Conservation (phyloP, 2,329 filamentous ascomycete species). For the Dothistroma pini region DNA sequence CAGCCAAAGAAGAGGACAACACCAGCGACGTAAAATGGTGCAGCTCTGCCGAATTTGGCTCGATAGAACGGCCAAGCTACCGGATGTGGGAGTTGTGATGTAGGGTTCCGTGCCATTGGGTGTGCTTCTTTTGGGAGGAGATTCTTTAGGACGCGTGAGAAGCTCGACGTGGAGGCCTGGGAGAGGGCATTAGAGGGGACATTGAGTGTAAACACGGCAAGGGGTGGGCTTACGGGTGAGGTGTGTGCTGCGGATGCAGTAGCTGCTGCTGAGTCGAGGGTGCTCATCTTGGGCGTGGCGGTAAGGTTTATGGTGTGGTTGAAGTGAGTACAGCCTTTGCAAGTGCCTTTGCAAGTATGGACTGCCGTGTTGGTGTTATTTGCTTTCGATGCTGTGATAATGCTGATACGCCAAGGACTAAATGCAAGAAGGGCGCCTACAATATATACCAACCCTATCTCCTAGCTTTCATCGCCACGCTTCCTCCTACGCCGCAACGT, state of each 20-base stretch:
- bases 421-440: background rate
- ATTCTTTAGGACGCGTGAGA: slow-evolving; percentile 2
- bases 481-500: background rate
- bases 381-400: background rate
- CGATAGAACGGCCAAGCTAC: slow-evolving; percentile 16
- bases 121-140: slow-evolving; percentile 13
- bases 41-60: slow-evolving; percentile 8
- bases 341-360: background rate
- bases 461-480: background rate
- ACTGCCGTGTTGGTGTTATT: background rate
- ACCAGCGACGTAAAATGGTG: slow-evolving; percentile 9
- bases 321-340: background rate
- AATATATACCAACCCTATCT: background rate
- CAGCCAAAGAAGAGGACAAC: slow-evolving; percentile 13
- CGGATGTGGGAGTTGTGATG: slow-evolving; percentile 10
- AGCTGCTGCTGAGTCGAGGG: background rate
- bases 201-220: background rate
- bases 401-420: background rate
- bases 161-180: slow-evolving; percentile 7
- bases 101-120: slow-evolving; percentile 9
- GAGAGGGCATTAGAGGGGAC: background rate
- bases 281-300: slow-evolving; percentile 1
- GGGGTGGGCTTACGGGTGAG: background rate
- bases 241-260: background rate
- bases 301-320: background rate